Evolutionary conservation across 2,329 filamentous ascomycete species (phyloP).

Genomic region (Penicillium nordicum): DNA sequence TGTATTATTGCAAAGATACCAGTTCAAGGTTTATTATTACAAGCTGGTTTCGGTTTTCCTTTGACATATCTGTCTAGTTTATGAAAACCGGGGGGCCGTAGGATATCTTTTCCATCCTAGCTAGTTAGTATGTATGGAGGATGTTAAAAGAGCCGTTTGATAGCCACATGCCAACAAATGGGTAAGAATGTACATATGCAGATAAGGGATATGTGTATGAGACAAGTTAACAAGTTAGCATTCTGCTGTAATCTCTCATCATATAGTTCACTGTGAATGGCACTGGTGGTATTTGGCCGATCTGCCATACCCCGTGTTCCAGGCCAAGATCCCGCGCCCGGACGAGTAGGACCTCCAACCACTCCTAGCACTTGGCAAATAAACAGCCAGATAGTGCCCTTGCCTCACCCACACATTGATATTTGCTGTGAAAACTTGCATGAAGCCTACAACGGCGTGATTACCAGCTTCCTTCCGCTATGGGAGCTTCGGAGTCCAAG

Average conservation of each 20-base stretch:
- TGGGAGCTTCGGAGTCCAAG: conserved; percentile 99
- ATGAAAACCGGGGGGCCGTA: neutral
- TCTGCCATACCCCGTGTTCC: conserved; percentile 9
- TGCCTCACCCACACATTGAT: neutral
- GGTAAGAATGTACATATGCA: neutral
- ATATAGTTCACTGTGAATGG: neutral
- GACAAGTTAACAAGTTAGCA: neutral
- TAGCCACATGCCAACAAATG: neutral
- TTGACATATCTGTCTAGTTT: neutral
- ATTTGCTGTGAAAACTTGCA: conserved; percentile 15
- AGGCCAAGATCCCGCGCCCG: conserved; percentile 17
- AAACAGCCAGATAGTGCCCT: conserved; percentile 2
- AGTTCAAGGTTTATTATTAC: neutral
- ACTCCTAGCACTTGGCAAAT: conserved; percentile 4
- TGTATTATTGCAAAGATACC: conserved; percentile 12
- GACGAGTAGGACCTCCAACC: conserved; percentile 15
- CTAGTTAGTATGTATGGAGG: neutral
- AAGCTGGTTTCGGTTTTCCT: neutral
- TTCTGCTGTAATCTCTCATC: neutral
- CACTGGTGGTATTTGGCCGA: conserved; percentile 1
- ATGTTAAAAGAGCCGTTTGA: neutral
- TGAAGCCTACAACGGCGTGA: conserved; percentile 27
- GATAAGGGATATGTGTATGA: neutral
- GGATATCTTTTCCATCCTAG: neutral
- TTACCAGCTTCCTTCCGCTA: conserved; percentile 43